Evolutionary conservation across 2,329 filamentous ascomycete genomes (phyloP), one percentile per base, ranked within the genome.

Genomic region (Exophiala oligosperma): DNA sequence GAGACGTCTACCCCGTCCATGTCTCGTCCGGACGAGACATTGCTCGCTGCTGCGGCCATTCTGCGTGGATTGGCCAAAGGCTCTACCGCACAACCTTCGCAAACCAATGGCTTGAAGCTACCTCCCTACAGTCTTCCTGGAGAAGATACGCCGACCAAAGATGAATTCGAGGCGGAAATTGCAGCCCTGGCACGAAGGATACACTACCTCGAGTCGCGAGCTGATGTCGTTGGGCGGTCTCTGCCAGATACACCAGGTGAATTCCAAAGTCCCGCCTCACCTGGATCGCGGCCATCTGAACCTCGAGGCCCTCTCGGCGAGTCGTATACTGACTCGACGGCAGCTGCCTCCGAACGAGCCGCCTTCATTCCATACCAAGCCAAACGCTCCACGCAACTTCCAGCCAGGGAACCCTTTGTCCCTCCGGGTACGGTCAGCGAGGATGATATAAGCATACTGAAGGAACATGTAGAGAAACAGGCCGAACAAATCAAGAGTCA

Each of bases 381-480:
- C 11, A 63, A 55, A 55, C 72, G 71, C 56, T 69, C 74, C 63
- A 73, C 70, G 59, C 69, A 72, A 44, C 67, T 71, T 48, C 68
- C 71, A 29, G 69, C 69, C 46, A 68, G 67, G 55, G 66, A 71
- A 46, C 54, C 59, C 28, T 75, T 74, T 59, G 76, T 76, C 58
- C 74, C 76, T 48, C 70, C 74, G 64, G 68, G 77, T 84, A 69
- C 83, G 90, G 69, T 72, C 41, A 90, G 87, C 67, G 89, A 92
- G 71, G 88, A 93, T 76, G 90, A 93, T 72, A 87, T 96, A 67
- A 87, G 88, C 74, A 89, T 90, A 64, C 81, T 97, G 66, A 88
- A 89, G 68, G 92, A 96, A 68, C 91, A 96, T 75, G 89, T 97
- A 63, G 90, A 95, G 71, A 91, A 92, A 72, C 92, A 97, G 77